These are phyloP conservation scores for Daldinia bambusicola DNA, from an alignment of 495 filamentous ascomycete genomes.

Conservation along the genomic window DNA sequence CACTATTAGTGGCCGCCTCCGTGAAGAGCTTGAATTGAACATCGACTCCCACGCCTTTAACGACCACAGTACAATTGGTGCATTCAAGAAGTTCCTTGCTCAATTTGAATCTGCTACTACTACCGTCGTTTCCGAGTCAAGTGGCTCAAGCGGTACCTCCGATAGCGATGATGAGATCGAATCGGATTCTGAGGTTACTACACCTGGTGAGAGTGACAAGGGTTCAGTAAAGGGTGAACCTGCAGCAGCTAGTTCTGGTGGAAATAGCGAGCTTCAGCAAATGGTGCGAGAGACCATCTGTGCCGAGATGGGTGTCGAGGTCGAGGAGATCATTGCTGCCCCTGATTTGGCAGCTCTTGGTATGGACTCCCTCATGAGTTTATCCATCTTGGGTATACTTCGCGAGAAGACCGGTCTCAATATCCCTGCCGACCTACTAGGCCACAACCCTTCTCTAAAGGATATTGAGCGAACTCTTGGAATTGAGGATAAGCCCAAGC, in stretches of 20 bases:
- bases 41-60: conserved; percentile 65
- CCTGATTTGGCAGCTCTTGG: conserved; percentile 65
- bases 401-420: conserved; percentile 66
- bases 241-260: conserved; percentile 43
- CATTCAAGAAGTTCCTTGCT: conserved; percentile 67
- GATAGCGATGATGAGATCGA: conserved; percentile 57
- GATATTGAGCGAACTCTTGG: conserved; percentile 61
- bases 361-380: conserved; percentile 69
- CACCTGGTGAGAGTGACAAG: conserved; percentile 58
- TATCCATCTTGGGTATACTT: conserved; percentile 65
- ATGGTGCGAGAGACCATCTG: conserved; percentile 69
- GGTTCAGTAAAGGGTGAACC: conserved; percentile 55
- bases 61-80: conserved; percentile 64
- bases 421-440: conserved; percentile 61
- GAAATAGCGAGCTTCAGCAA: conserved; percentile 58
- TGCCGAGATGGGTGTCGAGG: conserved; percentile 72
- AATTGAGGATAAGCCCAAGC: conserved; percentile 53
- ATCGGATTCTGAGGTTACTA: conserved; percentile 60
- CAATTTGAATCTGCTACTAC: conserved; percentile 56
- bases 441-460: conserved; percentile 57
- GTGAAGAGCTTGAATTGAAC: conserved; percentile 67
- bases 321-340: conserved; percentile 68
- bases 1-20: conserved; percentile 62
- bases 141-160: conserved; percentile 47
- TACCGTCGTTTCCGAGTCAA: conserved; percentile 47